phyloP scores from a whole-genome alignment of 257 asterid species.

The Fraxinus anomala region DNA sequence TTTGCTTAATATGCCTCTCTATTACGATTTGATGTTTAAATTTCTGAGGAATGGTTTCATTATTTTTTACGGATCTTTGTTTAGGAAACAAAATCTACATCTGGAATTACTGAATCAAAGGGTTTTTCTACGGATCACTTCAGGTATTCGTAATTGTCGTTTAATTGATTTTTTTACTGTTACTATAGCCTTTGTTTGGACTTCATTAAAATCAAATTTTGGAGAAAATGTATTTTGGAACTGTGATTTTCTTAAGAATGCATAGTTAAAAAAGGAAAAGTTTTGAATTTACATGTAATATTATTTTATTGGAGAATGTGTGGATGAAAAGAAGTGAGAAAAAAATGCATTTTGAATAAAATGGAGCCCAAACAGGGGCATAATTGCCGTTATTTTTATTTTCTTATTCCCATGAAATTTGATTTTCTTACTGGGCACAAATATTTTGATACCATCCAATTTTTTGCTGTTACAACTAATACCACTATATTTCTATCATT shows the following conservation, averaged over 20 bases:
- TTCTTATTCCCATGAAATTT: background rate
- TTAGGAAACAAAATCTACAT: constrained; percentile 50
- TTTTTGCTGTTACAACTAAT: background rate
- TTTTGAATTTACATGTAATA: no score
- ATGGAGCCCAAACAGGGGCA: no score
- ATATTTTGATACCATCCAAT: background rate
- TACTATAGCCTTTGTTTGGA: no score
- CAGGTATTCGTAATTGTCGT: constrained; percentile 41
- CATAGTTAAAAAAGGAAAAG: no score
- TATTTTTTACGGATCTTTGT: constrained; percentile 16
- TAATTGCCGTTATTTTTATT: constrained; percentile 2
- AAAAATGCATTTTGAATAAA: no score
- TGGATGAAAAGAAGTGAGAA: no score
- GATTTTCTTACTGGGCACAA: background rate
- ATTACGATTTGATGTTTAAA: background rate
- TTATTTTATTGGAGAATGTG: no score
- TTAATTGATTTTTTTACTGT: background rate
- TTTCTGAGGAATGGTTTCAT: background rate
- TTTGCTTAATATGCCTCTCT: background rate
- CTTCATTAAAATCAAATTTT: no score
- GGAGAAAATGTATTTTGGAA: no score
- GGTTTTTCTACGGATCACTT: constrained; percentile 40
- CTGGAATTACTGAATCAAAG: constrained; percentile 51
- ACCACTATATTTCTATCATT: constrained; percentile 11
- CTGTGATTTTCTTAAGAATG: no score